A percentile compares a stretch with the other conserved stretches of the same genome.
These are phyloP conservation scores for Sideroxylon spinosum DNA, from an alignment of 179 eudicot genomes.

Conservation along the genomic window DNA sequence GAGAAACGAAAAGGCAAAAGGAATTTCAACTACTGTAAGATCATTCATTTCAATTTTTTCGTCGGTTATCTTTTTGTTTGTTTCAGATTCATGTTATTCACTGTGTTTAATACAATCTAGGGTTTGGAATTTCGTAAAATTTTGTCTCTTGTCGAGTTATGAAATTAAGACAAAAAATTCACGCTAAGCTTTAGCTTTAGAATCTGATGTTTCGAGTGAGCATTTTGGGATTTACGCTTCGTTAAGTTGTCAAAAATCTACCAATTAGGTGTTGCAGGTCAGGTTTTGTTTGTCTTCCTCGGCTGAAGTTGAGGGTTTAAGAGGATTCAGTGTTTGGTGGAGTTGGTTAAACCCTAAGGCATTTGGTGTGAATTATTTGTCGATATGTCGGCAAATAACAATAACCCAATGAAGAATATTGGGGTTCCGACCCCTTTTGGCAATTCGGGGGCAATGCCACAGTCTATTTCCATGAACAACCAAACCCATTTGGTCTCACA, in stretches of 20 bases:
- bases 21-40: background rate
- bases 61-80: too few relatives aligned
- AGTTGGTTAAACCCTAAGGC: background rate
- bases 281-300: background rate
- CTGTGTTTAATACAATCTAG: background rate
- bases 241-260: background rate
- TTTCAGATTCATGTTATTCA: background rate
- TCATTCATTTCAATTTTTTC: background rate
- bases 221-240: background rate
- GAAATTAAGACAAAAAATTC: background rate
- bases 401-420: conserved; percentile 26
- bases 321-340: background rate
- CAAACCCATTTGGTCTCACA: conserved; percentile 38
- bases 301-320: background rate
- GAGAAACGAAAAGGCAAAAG: background rate
- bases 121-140: background rate
- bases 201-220: background rate
- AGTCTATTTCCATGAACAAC: conserved; percentile 22
- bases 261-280: background rate
- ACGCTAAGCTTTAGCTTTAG: background rate
- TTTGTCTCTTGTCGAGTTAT: background rate
- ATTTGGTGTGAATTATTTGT: background rate
- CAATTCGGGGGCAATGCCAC: conserved; percentile 25
- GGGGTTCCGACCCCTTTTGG: conserved; percentile 29
- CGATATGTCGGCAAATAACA: conserved; percentile 24